Base-by-base conservation (phyloP, 495 filamentous ascomycete genomes). In the Aspergillus panamensis region DNA sequence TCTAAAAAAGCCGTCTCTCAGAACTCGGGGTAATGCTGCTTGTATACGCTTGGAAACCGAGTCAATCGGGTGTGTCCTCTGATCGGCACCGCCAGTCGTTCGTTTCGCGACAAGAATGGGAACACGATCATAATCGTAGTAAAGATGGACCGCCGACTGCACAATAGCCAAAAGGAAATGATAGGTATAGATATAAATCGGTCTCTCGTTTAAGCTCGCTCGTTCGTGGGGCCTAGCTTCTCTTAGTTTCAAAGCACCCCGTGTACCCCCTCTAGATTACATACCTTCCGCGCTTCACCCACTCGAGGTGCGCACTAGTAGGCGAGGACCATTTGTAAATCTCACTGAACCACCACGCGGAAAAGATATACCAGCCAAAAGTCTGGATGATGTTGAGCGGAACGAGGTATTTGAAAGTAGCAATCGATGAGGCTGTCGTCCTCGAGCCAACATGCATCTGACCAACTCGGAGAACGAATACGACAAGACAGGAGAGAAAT, bases 401-500 rank as follows among this genome's bases (percentile, higher is more conserved):
- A 16, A 83, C 71, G 1, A 84, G 72, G 56, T 75, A 73, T 55
- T 66, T 70, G 55, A 94, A 79, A 12, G 86, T 88, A 43, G 85
- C 68, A 51, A 86, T 78, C 19, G 84, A 79, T 5, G 86, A 91
- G 48, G 77, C 73, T 33, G 88, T 87, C 17, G 87, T 91, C 68
- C 91, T 83, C 37, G 60, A 70, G 66, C 71, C 77, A 66, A 83
- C 66, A 70, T 97, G 95, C 69, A 96, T 81, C 63, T 94, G 87
- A 40, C 87, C 82, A 60, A 97, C 90, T 55, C 94, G 89, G 29
- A 97, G 80, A 61, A 96, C 83, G 68, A 94, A 87, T 53, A 92
- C 76, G 35, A 81, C 77, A 47, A 92, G 76, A 32, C 67, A 68
- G 6, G 81, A 77, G 63, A 94, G 82, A 71, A 92, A 87, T 55